A percentile compares a stretch with the other conserved stretches of the same genome.
Evolutionary conservation across 2,329 filamentous ascomycete genomes (phyloP).

Genomic region (Penicillium sp.): DNA sequence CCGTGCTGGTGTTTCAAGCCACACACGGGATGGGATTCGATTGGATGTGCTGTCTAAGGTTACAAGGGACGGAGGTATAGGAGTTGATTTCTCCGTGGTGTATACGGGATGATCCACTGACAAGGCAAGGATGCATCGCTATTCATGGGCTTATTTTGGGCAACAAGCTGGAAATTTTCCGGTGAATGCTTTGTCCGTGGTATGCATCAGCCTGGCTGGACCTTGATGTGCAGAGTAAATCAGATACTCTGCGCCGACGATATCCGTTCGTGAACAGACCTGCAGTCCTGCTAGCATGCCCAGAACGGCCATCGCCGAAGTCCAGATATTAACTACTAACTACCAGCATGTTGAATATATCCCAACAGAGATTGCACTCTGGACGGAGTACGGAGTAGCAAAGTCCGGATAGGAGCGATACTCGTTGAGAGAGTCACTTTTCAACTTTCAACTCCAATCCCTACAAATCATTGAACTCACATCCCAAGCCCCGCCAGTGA

Average conservation of each 20-base stretch:
- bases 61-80: not conserved
- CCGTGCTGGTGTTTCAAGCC: constrained; percentile 1
- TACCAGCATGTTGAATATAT: not conserved
- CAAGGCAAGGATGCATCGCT: not conserved
- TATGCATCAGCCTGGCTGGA: constrained; percentile 10
- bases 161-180: not conserved
- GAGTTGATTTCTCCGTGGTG: constrained; percentile 1
- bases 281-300: not conserved
- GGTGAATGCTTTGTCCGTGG: not conserved
- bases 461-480: not conserved
- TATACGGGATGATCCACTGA: not conserved
- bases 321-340: not conserved
- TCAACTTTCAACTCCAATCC: not conserved
- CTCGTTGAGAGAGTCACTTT: not conserved
- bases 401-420: not conserved
- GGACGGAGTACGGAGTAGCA: not conserved
- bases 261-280: not conserved
- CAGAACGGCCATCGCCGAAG: constrained; percentile 17
- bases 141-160: not conserved
- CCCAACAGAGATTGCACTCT: constrained; percentile 2
- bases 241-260: constrained; percentile 2
- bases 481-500: not conserved
- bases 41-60: not conserved
- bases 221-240: constrained; percentile 15
- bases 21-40: constrained; percentile 2